Conservation (phyloP, 495 filamentous ascomycete genomes). For the Daldinia childiae region DNA sequence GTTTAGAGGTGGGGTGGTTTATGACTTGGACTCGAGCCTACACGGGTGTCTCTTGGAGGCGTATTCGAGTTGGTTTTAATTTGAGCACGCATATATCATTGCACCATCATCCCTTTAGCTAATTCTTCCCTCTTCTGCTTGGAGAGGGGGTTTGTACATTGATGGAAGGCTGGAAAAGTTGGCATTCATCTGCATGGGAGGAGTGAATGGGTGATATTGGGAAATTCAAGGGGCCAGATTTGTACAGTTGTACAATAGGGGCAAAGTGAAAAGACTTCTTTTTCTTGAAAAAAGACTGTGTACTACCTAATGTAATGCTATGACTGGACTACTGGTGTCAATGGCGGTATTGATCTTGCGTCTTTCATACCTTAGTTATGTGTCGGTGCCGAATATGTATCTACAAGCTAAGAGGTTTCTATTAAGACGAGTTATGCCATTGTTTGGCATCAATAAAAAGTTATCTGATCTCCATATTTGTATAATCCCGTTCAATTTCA, state of each 20-base stretch:
- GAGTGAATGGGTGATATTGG: slow-evolving; percentile 46
- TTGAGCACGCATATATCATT: slow-evolving; percentile 38
- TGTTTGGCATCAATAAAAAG: background rate
- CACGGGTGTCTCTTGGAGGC: slow-evolving; percentile 16
- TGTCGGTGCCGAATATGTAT: background rate
- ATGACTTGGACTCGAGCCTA: slow-evolving; percentile 22
- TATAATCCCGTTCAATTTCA: background rate
- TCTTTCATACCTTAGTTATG: no score
- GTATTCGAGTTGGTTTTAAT: slow-evolving; percentile 32
- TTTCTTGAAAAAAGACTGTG: slow-evolving; percentile 12
- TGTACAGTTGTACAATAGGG: slow-evolving; percentile 48
- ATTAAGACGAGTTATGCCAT: background rate
- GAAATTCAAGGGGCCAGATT: slow-evolving; percentile 36
- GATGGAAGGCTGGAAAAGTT: slow-evolving; percentile 48
- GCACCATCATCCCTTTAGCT: slow-evolving; percentile 39
- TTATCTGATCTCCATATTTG: background rate
- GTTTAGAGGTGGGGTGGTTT: slow-evolving; percentile 31
- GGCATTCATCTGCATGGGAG: slow-evolving; percentile 47
- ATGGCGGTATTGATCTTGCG: background rate
- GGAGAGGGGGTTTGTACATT: slow-evolving; percentile 45
- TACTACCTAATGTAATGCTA: slow-evolving; percentile 43
- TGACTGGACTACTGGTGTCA: slow-evolving; percentile 4
- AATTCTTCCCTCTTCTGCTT: slow-evolving; percentile 30
- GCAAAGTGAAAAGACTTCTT: slow-evolving; percentile 27
- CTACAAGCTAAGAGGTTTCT: background rate